Evolutionary conservation across 2,329 filamentous ascomycete genomes (phyloP).

Genomic region (Alternaria hordeiaustralica): DNA sequence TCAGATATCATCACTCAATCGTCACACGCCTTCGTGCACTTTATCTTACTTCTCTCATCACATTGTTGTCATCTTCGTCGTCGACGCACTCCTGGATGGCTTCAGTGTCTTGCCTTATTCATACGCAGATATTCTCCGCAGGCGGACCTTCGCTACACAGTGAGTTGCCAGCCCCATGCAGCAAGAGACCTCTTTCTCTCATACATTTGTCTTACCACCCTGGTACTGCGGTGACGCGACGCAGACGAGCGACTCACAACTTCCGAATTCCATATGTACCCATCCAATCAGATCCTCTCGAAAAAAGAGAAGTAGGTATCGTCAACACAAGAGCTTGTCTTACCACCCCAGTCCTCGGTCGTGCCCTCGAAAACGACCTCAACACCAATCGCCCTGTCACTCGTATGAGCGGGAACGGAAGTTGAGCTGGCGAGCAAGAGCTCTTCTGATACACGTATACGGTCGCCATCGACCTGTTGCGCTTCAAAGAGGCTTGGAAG

Average conservation of each 20-base stretch:
- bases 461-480: conserved; percentile 46
- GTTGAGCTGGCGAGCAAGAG: background rate
- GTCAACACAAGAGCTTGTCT: conserved; percentile 50
- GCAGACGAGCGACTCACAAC: background rate
- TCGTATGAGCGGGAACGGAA: background rate
- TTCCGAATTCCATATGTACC: background rate
- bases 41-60: background rate
- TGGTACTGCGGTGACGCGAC: background rate
- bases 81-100: background rate
- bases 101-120: background rate
- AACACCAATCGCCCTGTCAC: conserved; percentile 78
- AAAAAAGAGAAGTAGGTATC: background rate
- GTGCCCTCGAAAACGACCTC: conserved; percentile 94
- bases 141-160: background rate
- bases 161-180: conserved; percentile 54
- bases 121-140: background rate
- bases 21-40: background rate
- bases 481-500: no score
- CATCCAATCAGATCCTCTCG: background rate
- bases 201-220: conserved; percentile 43
- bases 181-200: conserved; percentile 81
- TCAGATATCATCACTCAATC: background rate
- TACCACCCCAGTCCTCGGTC: conserved; percentile 83
- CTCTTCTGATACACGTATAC: background rate
- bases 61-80: background rate